Evolutionary conservation across 805 yeast genomes (phyloP), one percentile per base, ranked within the genome.

Genomic region (Nakazawaea siamensis): DNA sequence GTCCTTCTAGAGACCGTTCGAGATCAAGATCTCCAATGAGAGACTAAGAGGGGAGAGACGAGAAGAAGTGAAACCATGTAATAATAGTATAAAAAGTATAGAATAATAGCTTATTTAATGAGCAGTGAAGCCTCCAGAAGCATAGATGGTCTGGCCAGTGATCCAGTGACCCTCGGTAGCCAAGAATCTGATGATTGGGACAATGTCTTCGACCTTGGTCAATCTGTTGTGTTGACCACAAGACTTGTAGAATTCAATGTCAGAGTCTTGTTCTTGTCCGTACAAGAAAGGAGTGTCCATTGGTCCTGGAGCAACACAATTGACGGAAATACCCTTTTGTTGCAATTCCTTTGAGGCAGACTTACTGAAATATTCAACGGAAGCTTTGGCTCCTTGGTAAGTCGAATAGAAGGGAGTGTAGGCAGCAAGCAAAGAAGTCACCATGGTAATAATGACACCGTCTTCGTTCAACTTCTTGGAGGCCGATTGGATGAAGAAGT

Each of bases 151-250:
- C 55, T 78, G 86, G 34, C 85, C 85, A 31, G 75, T 75, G 51
- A 77, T 68, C 83, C 84, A 78, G 47, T 63, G 64, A 39, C 84
- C 84, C 42, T 75, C 80, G 34, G 77, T 68, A 24, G 64, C 79
- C 51, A 77, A 60, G 52, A 77, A 74, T 42, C 68, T 56, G 39
- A 77, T 51, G 35, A 75, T 70, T 42, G 85, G 85, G 37, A 71
- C 80, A 49, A 78, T 76, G 46, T 78, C 85, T 28, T 57, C 57
- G 37, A 68, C 59, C 46, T 73, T 64, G 15, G 84, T 77, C 41
- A 78, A 62, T 56, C 79, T 62, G 30, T 63, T 57, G 26, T 60
- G 59, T 34, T 67, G 42, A 12, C 69, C 69, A 41, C 57, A 64
- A n/a, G 73, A 56, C 56, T 75, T 76, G 59, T 67, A 73, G 51